Base-by-base conservation (phyloP, 305 asterid genomes). In the Withania somnifera region DNA sequence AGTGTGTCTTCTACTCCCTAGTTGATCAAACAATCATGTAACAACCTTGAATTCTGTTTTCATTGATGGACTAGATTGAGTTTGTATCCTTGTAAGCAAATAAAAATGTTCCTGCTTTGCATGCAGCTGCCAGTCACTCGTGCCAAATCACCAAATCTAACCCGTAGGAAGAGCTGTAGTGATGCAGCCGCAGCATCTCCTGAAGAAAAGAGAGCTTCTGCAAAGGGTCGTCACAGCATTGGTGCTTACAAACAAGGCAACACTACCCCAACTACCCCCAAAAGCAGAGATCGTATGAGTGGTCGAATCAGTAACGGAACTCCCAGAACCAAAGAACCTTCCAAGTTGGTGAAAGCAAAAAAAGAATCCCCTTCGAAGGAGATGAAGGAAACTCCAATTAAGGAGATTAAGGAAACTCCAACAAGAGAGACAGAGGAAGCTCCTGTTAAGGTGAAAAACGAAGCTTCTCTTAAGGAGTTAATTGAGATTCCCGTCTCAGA, bases 61-160 rank as follows among this genome's bases (percentile, higher is more conserved):
- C 19, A 28, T 34, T 17, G 11, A 28, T 75, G 80, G 45, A 26
- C 63, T 75, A 9, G 45, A 75, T 50, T 28, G 6, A 51, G 80
- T 28, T 75, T 50, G 40, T 26, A 75, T 51, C 28, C 4, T 51
- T 51, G 47, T 51, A 50, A 50, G 63, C 42, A 75, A 50, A 69
- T 82, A 57, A 73, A 34, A 71, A 77, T 60, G 51, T 81, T 60
- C 83, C 34, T 69, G 67, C 60, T 78, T 64, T 22, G 78, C 77
- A 84, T 83, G 85, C 91, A 95, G 98, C 73, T 90, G 79, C 98
- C 98, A 10, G 90, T 95, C n/a, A 95, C 98, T 32, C 97, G 98
- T 63, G 87, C 98, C 61, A 92, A 92, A 84, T 95, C 98, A 50
- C 98, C 98, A 32, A 92, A 91, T 15, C 88, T 95, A 9, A 86